Evolutionary conservation across 2,329 filamentous ascomycete genomes (phyloP), one percentile per base, ranked within the genome.

Genomic region (Ilyonectria mors-panacis): DNA sequence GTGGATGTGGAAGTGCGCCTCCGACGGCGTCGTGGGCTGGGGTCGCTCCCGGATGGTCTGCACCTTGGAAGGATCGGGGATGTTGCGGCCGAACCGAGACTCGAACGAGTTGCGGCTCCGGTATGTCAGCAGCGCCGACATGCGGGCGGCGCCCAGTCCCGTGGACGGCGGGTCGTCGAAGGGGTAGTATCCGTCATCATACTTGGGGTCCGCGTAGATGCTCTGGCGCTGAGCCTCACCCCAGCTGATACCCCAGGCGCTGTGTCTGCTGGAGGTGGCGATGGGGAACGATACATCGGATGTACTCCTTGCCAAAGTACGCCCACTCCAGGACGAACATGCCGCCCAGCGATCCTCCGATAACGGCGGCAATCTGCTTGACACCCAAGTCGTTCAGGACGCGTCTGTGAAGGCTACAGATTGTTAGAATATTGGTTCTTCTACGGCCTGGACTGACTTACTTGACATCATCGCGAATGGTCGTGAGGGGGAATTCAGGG

Each of bases 171-270:
- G 95, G 74, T 98, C 94, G 35, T 93, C 88, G 75, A 96, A 97
- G 1, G 90, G 77, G 79, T 98, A 99, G 82, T 98, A 98, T 50
- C 96, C 96, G 77, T 98, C 95, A 69, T 98, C 94, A 80, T 99
- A 99, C 84, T 98, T 98, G 35, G 96, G 96, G 79, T 99, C 96
- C 44, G 94, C 95, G 82, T 98, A 99, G 79, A 99, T 98, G 86
- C 93, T 95, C 82, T 96, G 93, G 58, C 94, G 87, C 80, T 97
- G 94, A 4, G 93, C 93, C 79, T 96, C 94, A 47, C 93, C 93
- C 94, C 94, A 97, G 81, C 92, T 95, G 76, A 96, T 97, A 26
- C 94, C 92, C 94, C 94, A 97, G 6, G 94, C 94, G 75, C 93
- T 95, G 80, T 96, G 94, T 47, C 92, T 86, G 73, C 92, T 93